Base-by-base conservation (phyloP, 129 eudicot genomes). In the Artemisia argyi region DNA sequence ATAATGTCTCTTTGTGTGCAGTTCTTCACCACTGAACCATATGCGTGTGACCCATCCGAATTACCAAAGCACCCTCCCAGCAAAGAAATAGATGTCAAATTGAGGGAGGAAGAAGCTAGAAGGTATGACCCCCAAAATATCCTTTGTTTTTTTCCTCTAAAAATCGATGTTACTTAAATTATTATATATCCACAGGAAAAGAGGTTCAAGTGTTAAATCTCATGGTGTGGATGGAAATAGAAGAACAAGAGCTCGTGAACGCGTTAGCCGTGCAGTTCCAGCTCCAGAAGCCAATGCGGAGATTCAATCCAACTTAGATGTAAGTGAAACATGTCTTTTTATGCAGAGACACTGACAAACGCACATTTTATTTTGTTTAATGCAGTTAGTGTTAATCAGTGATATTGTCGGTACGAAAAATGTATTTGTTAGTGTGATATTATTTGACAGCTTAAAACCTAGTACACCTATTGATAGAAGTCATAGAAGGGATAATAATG, bases 31-130 rank as follows among this genome's bases (percentile, higher is more conserved):
- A 75, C 84, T 1, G 75, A 76, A 28, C 90, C 90, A 58, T 64
- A 42, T 68, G 77, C 89, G 2, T 85, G 86, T 44, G 82, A 82
- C 18, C 82, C 86, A 20, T 72, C 82, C 35, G 78, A 57, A 53
- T 78, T 85, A 71, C 89, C 89, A 0, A 82, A 79, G 19, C 79
- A 82, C 57, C 84, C 89, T 5, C 86, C 89, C 5, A 82, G 74
- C 82, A 85, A 85, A 59, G 90, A 85, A 75, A 8, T 79, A 39
- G 87, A 85, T 70, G 72, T 70, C 52, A 79, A 85, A 47, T 24
- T 56, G 3, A 75, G 84, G 14, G 61, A 76, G 13, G 84, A 82
- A 61, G 89, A 85, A 56, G 67, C 61, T 15, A 70, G 63, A 61
- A 78, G 84, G 86, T 85, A 13, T 7, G 14, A 7, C 16, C 51